Conservation (phyloP, 305 asterid genomes). For the Rubia balearica region DNA sequence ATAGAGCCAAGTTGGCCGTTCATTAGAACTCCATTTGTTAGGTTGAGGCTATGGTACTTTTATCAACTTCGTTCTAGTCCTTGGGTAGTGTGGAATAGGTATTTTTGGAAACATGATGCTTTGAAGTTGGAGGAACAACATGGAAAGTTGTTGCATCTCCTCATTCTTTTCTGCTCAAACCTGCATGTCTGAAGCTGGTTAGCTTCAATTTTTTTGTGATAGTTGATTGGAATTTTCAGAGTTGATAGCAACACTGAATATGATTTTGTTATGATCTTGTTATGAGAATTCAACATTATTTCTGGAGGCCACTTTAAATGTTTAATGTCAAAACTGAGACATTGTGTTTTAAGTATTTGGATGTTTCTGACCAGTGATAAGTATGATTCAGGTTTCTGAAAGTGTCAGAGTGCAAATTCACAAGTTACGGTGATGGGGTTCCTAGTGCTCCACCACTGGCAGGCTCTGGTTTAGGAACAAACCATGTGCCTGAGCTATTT, state of each 20-base stretch:
- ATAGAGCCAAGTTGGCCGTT: neutral
- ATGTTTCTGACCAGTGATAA: neutral
- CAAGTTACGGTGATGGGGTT: slow-evolving; percentile 30
- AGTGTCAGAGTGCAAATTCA: slow-evolving; percentile 21
- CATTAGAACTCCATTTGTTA: neutral
- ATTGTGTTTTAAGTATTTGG: slow-evolving; percentile 14
- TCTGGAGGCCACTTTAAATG: neutral
- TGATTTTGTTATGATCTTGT: neutral
- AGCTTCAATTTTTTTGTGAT: neutral
- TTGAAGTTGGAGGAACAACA: neutral
- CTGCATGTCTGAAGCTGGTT: neutral
- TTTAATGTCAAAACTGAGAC: neutral
- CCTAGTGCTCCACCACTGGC: slow-evolving; percentile 86
- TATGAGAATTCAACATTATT: neutral
- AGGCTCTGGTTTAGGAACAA: slow-evolving; percentile 23
- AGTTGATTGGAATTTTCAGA: neutral
- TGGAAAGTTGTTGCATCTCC: neutral
- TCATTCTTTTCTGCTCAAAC: neutral
- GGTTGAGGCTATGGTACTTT: neutral
- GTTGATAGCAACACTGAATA: neutral
- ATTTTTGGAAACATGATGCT: slow-evolving; percentile 5
- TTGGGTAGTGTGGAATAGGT: neutral
- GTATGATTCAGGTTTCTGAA: slow-evolving; percentile 28
- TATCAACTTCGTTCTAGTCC: neutral
- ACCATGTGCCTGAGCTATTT: slow-evolving; percentile 37